Evolutionary conservation across 805 yeast genomes (phyloP).

Genomic region (Metschnikowia corniflorae): DNA sequence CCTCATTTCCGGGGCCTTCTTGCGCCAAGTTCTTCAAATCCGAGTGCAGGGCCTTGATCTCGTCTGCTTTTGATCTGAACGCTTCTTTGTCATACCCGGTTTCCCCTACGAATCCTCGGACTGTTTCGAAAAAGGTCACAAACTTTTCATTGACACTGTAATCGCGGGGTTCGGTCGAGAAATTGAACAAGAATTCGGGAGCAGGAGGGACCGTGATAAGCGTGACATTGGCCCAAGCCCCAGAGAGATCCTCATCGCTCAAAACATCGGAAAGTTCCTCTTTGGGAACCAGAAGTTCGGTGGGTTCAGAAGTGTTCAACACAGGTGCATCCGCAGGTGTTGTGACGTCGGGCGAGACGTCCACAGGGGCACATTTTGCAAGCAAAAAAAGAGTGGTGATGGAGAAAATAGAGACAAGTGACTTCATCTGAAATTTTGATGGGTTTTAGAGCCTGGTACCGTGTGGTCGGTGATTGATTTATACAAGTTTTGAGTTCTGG

Average conservation of each 20-base stretch:
- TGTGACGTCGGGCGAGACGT: background rate
- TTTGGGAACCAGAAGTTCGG: conserved; percentile 3
- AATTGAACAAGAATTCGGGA: conserved; percentile 2
- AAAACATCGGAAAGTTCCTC: conserved; percentile 2
- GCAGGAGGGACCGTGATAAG: conserved; percentile 4
- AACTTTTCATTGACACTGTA: conserved; percentile 4
- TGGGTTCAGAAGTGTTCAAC: no score
- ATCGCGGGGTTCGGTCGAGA: conserved; percentile 1
- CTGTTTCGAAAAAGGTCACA: background rate
- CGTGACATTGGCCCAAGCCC: conserved; percentile 3
- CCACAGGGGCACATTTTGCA: background rate
- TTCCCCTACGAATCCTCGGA: conserved; percentile 1
- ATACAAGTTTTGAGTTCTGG: no score
- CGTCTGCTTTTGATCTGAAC: background rate
- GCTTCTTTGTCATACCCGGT: background rate
- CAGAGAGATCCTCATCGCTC: background rate
- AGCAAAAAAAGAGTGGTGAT: conserved; percentile 1
- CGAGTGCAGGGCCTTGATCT: background rate
- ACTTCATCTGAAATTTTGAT: background rate
- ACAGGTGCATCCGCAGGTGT: no score
- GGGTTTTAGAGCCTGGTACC: no score
- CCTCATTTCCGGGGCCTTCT: background rate
- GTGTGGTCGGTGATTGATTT: no score
- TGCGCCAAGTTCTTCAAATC: background rate
- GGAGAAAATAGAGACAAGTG: background rate